Evolutionary conservation across 2,329 filamentous ascomycete species (phyloP), one percentile per base, ranked within the genome.

Genomic region (Fusarium irregulare): DNA sequence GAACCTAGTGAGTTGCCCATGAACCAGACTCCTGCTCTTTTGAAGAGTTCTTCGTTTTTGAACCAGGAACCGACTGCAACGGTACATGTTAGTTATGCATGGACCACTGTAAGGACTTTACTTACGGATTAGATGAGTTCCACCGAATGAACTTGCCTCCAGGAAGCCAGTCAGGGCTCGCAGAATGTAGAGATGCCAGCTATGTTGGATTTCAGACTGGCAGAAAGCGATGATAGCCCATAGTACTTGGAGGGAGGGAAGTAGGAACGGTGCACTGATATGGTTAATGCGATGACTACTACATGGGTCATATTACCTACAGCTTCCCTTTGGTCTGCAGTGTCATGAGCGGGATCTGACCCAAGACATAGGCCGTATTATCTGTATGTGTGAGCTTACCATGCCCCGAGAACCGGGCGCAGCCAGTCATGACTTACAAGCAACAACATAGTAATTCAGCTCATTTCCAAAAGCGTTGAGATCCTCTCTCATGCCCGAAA

Each of bases 301-400:
- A 14, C 28, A 30, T 14, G 28, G 28, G 13, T 0, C 1, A 0
- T 32, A 3, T 1, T 0, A 18, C 45, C 30, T n/a, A 44, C 56
- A 60, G 20, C 14, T 60, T 61, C 2, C 59, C 59, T 21, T 62
- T 62, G 2, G 59, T 62, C 18, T 62, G 59, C 1, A 62, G 7
- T 0, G 59, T 62, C 59, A 61, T 61, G 1, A 62, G 30, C 0
- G 59, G 59, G 8, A 61, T 62, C 6, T 62, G 59, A 1, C 59
- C 56, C 3, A 62, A 7, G 3, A 61, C 59, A 1, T 62, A 62
- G 0, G 59, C 59, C 2, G 59, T 61, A 0, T 62, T 62, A 10
- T 62, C 59, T 62, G 1, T 0, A 16, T 9, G 4, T 2, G 2
- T 1, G 1, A 9, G 34, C 18, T 11, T 1, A n/a, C 18, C 9